Evolutionary conservation across 2,329 filamentous ascomycete species (phyloP).

Genomic region (Trichoderma breve): DNA sequence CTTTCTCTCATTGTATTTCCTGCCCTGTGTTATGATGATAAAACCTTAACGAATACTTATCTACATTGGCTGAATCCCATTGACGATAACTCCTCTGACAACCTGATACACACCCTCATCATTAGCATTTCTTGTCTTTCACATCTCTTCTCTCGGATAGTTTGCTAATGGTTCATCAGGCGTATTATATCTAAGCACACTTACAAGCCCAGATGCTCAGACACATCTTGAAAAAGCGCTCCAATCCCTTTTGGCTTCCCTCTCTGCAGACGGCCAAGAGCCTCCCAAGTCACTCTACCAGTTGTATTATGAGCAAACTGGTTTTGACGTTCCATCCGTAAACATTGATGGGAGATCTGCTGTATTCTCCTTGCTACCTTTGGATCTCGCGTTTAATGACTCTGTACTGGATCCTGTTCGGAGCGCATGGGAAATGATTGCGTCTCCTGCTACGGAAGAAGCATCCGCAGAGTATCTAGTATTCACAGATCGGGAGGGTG

Average conservation of each 20-base stretch:
- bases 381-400: conserved; percentile 75
- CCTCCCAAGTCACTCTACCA: conserved; percentile 45
- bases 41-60: conserved; percentile 85
- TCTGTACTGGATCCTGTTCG: conserved; percentile 63
- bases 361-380: conserved; percentile 55
- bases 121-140: conserved; percentile 10
- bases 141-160: not conserved
- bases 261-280: conserved; percentile 29
- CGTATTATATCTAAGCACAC: conserved; percentile 41
- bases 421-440: conserved; percentile 65
- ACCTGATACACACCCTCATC: conserved; percentile 64
- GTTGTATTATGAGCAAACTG: conserved; percentile 55
- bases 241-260: conserved; percentile 39
- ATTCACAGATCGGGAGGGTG: conserved; percentile 71
- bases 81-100: conserved; percentile 92
- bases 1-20: conserved; percentile 1
- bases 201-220: conserved; percentile 36
- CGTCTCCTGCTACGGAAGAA: conserved; percentile 49
- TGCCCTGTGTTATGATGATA: conserved; percentile 74
- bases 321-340: conserved; percentile 29
- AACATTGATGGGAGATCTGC: conserved; percentile 45
- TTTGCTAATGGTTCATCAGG: conserved; percentile 26
- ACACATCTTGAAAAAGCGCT: conserved; percentile 42
- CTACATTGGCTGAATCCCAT: conserved; percentile 98
- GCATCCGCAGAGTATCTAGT: conserved; percentile 62